These are phyloP conservation scores for Dispira simplex DNA, from an alignment of 192 early-diverging fungal species.

Conservation along the genomic window DNA sequence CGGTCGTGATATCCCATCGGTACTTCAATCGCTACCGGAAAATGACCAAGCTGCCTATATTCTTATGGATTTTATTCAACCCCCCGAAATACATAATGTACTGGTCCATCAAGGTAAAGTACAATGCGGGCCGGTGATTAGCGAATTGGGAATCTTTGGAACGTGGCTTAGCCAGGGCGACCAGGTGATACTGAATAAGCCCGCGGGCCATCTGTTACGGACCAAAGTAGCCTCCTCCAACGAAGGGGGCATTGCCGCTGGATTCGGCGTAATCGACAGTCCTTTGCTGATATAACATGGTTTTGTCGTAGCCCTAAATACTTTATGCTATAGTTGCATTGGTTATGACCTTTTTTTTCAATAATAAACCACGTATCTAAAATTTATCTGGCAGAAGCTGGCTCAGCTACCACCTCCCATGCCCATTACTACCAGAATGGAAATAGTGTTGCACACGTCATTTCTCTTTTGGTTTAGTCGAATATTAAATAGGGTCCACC, in stretches of 20 bases:
- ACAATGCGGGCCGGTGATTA: conserved; percentile 58
- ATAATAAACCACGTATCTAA: too few species aligned
- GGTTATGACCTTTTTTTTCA: too few species aligned
- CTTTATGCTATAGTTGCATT: too few species aligned
- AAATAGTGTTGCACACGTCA: too few species aligned
- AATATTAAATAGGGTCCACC: too few species aligned
- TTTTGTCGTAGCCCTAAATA: too few species aligned
- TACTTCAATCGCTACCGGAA: conserved; percentile 32
- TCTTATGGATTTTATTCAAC: conserved; percentile 87
- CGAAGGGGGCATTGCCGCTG: conserved; percentile 94
- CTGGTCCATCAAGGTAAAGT: conserved; percentile 65
- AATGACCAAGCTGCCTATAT: conserved; percentile 76
- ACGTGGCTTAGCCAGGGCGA: conserved; percentile 60
- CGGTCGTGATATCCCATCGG: conserved; percentile 55
- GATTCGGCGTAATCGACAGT: conserved; percentile 86
- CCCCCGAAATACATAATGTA: conserved; percentile 52
- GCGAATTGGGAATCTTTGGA: conserved; percentile 91
- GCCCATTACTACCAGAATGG: too few species aligned
- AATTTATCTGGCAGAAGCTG: too few species aligned
- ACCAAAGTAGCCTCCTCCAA: conserved; percentile 72
- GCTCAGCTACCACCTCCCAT: too few species aligned
- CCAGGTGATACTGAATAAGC: conserved; percentile 48
- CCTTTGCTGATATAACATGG: conserved; percentile 42
- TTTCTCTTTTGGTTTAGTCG: too few species aligned
- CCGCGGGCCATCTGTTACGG: conserved; percentile 79